Conservation (phyloP, 768 basidiomycete genomes). For the Boletus reticuloceps region DNA sequence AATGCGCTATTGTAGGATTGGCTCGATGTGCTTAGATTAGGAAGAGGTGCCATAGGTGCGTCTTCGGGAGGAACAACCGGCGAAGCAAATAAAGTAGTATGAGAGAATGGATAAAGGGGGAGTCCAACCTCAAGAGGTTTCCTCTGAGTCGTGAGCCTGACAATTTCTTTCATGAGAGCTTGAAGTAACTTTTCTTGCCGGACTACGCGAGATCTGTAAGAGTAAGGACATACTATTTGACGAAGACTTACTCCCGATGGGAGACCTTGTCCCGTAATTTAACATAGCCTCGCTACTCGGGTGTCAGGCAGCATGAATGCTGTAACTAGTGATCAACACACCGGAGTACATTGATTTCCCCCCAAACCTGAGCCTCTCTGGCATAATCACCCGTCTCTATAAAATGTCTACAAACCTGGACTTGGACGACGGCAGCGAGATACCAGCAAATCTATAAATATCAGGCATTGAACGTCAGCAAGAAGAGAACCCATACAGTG, state of each 20-base stretch:
- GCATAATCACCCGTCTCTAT: slow-evolving; percentile 77
- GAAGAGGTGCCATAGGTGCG: slow-evolving; percentile 28
- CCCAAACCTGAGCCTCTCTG: slow-evolving; percentile 78
- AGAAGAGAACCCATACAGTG: slow-evolving; percentile 49
- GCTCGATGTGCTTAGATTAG: slow-evolving; percentile 18
- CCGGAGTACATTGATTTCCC: slow-evolving; percentile 83
- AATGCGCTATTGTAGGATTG: slow-evolving; percentile 6
- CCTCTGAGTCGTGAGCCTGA: slow-evolving; percentile 77
- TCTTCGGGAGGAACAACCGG: slow-evolving; percentile 36
- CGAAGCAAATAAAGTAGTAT: slow-evolving; percentile 57
- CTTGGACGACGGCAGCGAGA: slow-evolving; percentile 82
- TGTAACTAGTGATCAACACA: slow-evolving; percentile 28
- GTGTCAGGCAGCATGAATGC: slow-evolving; percentile 5
- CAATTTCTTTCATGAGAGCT: slow-evolving; percentile 81
- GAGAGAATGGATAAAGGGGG: slow-evolving; percentile 81
- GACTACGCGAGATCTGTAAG: slow-evolving; percentile 40
- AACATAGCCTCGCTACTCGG: slow-evolving; percentile 73
- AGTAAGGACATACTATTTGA: not conserved
- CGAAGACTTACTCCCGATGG: slow-evolving; percentile 69
- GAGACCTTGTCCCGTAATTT: slow-evolving; percentile 74
- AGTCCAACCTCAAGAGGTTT: slow-evolving; percentile 78
- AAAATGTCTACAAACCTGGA: slow-evolving; percentile 82
- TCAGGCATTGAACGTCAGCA: slow-evolving; percentile 11
- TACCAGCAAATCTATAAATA: slow-evolving; percentile 80
- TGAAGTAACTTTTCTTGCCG: slow-evolving; percentile 83